Conservation (phyloP, 2,329 filamentous ascomycete genomes). For the Ascocoryne sarcoides region DNA sequence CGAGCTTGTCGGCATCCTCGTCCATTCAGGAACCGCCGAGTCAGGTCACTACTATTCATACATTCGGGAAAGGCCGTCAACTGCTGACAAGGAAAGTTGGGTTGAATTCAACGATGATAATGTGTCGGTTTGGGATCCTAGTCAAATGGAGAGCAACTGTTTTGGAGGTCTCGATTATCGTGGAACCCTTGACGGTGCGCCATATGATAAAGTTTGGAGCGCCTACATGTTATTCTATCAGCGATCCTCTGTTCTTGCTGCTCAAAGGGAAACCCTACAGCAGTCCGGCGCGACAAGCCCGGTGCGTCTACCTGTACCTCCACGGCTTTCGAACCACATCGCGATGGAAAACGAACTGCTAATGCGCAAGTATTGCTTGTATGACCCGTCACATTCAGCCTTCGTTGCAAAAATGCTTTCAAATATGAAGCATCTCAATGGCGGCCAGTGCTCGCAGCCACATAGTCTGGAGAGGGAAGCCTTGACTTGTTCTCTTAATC, state of each 20-base stretch:
- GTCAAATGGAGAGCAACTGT: slow-evolving; percentile 63
- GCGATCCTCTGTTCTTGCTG: slow-evolving; percentile 56
- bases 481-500: slow-evolving; percentile 48
- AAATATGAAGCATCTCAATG: slow-evolving; percentile 42
- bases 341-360: slow-evolving; percentile 62
- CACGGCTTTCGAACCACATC: slow-evolving; percentile 49
- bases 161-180: slow-evolving; percentile 65
- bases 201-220: slow-evolving; percentile 66
- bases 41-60: slow-evolving; percentile 98
- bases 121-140: slow-evolving; percentile 67
- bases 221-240: slow-evolving; percentile 99
- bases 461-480: slow-evolving; percentile 40
- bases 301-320: slow-evolving; percentile 38
- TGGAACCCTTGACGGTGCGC: slow-evolving; percentile 36
- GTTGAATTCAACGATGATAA: slow-evolving; percentile 91
- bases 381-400: slow-evolving; percentile 59
- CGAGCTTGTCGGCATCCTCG: slow-evolving; percentile 87
- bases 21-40: slow-evolving; percentile 87
- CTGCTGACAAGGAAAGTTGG: slow-evolving; percentile 49
- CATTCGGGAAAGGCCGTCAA: slow-evolving; percentile 67
- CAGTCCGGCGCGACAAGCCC: slow-evolving; percentile 30
- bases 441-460: slow-evolving; percentile 40
- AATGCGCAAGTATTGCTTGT: slow-evolving; percentile 69
- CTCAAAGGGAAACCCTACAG: slow-evolving; percentile 41
- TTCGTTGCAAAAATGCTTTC: slow-evolving; percentile 58